phyloP scores from a whole-genome alignment of 2,329 filamentous ascomycete genomes.

The Venturia pyrina region DNA sequence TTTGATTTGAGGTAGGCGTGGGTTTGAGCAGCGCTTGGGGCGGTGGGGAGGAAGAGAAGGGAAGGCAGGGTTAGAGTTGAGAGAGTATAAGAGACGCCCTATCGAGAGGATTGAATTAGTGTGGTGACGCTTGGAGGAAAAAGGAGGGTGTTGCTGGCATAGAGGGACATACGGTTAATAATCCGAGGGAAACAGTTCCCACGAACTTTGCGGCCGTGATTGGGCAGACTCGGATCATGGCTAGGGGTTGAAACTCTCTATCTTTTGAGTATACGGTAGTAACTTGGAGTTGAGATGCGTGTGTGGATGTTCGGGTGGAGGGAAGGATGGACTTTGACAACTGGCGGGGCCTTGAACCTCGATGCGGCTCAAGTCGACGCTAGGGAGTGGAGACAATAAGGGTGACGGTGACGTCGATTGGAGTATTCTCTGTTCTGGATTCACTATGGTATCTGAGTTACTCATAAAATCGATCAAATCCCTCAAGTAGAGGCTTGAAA shows the following conservation, averaged over 20 bases:
- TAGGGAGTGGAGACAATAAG: too few species aligned
- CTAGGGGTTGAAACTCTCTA: not conserved
- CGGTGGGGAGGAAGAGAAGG: slow-evolving; percentile 70
- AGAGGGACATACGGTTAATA: slow-evolving; percentile 63
- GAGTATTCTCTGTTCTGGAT: too few species aligned
- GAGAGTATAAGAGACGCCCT: slow-evolving; percentile 86
- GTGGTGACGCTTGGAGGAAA: not conserved
- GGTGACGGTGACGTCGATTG: too few species aligned
- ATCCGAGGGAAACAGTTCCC: slow-evolving; percentile 77
- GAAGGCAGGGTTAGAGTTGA: slow-evolving; percentile 68
- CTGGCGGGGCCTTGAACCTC: not conserved
- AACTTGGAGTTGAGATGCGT: not conserved
- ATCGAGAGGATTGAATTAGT: slow-evolving; percentile 13
- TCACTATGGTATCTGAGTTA: too few species aligned
- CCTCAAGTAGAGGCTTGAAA: too few species aligned
- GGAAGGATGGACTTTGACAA: not conserved
- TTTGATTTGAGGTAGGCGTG: slow-evolving; percentile 52
- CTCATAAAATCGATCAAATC: too few species aligned
- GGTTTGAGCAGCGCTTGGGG: slow-evolving; percentile 44
- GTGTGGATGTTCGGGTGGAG: not conserved
- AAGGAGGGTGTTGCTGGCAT: not conserved
- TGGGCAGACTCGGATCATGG: slow-evolving; percentile 26
- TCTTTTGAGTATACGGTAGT: not conserved
- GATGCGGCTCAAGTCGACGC: not conserved
- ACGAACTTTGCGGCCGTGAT: slow-evolving; percentile 84